Evolutionary conservation across 768 basidiomycete genomes (phyloP), one percentile per base, ranked within the genome.

Genomic region (Boletus rubropictus): DNA sequence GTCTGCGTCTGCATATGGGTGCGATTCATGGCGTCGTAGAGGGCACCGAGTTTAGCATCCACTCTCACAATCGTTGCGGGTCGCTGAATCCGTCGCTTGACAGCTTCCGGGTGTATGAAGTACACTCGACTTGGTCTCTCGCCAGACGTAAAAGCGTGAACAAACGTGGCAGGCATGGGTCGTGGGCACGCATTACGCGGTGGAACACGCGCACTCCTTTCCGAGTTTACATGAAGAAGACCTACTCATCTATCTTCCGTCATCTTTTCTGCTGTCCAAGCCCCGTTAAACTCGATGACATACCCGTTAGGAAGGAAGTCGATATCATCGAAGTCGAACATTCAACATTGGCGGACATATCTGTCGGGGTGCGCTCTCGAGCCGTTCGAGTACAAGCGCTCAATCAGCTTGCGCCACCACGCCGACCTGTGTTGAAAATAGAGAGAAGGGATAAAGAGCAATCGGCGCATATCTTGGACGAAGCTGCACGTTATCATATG

Each of bases 11-110:
- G 27, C 75, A 75, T 28, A 73, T 77, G 31, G 84, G 84, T 11
- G 72, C 75, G 1, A 74, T 80, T 5, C 81, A 84, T 49, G 84
- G 84, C 2, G 68, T 86, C 17, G 72, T 75, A n/a, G 74, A 76
- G 49, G 84, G 82, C 39, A 81, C 75, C 8, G 79, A 82, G 51
- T 72, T 86, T 50, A 75, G 73, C 33, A 38, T 86, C 18, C 82
- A 85, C 58, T 66, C 72, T 18, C 82, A 85, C 60, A 84, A 85
- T 60, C 71, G 71, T 50, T 67, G 67, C n/a, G 76, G 75, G 18
- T 82, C 82, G 7, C 63, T 68, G 39, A 86, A 85, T 51, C 76
- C 78, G 2, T 46, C 71, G 17, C 62, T 82, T 11, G 78, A 76
- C 21, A 71, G 57, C 29, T 72, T 76, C n/a, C 65, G 74, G 27